Conservation (phyloP, 441 rosid genomes). For the Bocquillonia castaneifolia region DNA sequence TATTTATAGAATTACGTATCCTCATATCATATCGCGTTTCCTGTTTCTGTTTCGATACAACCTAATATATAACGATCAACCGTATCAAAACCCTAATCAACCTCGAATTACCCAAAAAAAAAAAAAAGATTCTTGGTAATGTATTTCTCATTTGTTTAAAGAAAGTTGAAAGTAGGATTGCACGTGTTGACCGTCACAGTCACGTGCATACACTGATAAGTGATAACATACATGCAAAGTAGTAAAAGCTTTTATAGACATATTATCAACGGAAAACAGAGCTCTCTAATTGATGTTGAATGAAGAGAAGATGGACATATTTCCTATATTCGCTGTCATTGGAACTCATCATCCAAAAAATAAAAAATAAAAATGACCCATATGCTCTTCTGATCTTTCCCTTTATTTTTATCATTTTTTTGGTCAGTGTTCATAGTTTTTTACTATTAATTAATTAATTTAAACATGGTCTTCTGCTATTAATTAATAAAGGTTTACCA, state of each 20-base stretch:
- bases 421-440: slow-evolving; percentile 12
- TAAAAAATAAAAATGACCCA: slow-evolving; percentile 11
- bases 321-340: slow-evolving; percentile 61
- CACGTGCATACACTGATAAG: slow-evolving; percentile 28
- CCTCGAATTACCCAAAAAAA: slow-evolving; percentile 3
- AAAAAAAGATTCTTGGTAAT: neutral
- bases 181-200: slow-evolving; percentile 30
- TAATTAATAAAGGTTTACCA: slow-evolving; percentile 21
- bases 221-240: slow-evolving; percentile 23
- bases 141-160: neutral
- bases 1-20: too few relatives aligned
- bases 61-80: neutral
- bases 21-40: too few relatives aligned
- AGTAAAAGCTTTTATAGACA: neutral
- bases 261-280: neutral
- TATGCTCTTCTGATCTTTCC: slow-evolving; percentile 16
- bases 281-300: neutral
- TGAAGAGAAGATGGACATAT: slow-evolving; percentile 22
- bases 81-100: slow-evolving; percentile 19
- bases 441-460: slow-evolving; percentile 2
- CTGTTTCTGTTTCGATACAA: too few relatives aligned
- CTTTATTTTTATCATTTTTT: slow-evolving; percentile 5
- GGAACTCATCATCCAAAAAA: slow-evolving; percentile 67
- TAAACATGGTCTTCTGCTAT: slow-evolving; percentile 10
- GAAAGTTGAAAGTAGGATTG: slow-evolving; percentile 12